Evolutionary conservation across 2,329 filamentous ascomycete species (phyloP).

Genomic region (Paramyrothecium sp.): DNA sequence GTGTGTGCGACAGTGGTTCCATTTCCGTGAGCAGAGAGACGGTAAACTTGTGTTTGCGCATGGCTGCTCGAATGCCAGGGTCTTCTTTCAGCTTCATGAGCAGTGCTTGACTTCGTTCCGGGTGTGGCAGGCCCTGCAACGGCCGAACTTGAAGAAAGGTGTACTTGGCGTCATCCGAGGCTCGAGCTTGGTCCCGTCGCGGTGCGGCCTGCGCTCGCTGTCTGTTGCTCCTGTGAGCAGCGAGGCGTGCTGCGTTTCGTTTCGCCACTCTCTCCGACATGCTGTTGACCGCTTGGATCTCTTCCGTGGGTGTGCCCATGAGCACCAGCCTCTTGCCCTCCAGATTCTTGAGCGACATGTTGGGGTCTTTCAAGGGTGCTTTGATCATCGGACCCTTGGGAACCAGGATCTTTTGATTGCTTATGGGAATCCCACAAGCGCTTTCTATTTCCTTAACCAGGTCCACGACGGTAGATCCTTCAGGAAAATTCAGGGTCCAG

Average conservation of each 20-base stretch:
- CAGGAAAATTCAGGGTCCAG: conserved; percentile 41
- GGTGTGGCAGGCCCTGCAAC: conserved; percentile 73
- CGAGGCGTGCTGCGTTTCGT: conserved; percentile 40
- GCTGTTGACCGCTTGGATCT: conserved; percentile 53
- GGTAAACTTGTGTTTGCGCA: conserved; percentile 80
- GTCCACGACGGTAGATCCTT: conserved; percentile 51
- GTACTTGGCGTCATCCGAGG: conserved; percentile 62
- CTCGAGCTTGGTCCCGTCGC: conserved; percentile 6
- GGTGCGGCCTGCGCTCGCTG: conserved; percentile 7
- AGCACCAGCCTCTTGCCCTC: conserved; percentile 61
- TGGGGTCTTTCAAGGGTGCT: conserved; percentile 59
- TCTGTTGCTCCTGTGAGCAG: conserved; percentile 24
- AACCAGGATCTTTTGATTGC: conserved; percentile 68
- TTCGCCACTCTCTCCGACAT: conserved; percentile 48
- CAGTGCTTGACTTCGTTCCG: conserved; percentile 68
- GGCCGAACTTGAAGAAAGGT: conserved; percentile 80
- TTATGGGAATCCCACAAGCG: conserved; percentile 55
- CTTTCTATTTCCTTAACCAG: conserved; percentile 58
- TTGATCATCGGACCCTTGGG: conserved; percentile 65
- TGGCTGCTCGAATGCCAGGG: conserved; percentile 78
- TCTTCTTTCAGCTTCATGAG: conserved; percentile 77
- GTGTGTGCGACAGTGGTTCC: conserved; percentile 82
- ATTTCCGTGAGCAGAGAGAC: conserved; percentile 92
- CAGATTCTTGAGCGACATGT: conserved; percentile 47
- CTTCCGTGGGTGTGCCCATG: conserved; percentile 61